These are phyloP conservation scores for Phialophora verrucosa DNA, from an alignment of 2,329 filamentous ascomycete genomes.

Conservation along the genomic window DNA sequence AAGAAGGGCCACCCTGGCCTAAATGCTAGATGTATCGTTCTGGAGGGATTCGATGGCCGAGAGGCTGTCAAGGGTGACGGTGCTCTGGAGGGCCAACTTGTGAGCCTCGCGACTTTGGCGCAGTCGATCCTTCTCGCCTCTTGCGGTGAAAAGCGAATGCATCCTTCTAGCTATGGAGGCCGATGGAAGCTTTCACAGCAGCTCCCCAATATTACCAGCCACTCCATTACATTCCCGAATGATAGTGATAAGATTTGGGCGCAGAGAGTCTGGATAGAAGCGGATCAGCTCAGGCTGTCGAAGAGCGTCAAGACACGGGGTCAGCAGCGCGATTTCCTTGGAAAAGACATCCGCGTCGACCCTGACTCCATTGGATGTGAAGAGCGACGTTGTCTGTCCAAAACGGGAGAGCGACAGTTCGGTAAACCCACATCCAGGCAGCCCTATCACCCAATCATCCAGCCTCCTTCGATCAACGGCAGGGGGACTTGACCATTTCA, in stretches of 20 bases:
- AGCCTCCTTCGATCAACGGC: too few relatives aligned
- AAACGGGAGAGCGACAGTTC: not conserved
- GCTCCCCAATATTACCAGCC: not conserved
- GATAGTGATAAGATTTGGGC: constrained; percentile 3
- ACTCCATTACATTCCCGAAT: constrained; percentile 10
- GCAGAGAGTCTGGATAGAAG: not conserved
- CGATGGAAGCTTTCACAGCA: not conserved
- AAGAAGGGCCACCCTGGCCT: too few relatives aligned
- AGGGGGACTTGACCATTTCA: not conserved
- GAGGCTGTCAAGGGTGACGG: constrained; percentile 1
- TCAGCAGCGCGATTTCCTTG: constrained; percentile 2
- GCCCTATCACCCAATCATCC: not conserved
- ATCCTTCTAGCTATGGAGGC: not conserved
- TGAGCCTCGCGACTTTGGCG: not conserved
- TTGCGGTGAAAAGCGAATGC: not conserved
- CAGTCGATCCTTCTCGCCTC: not conserved
- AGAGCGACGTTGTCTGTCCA: not conserved
- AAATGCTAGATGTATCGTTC: not conserved
- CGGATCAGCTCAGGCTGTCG: not conserved
- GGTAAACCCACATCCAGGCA: not conserved
- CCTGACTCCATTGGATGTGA: not conserved
- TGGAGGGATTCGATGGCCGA: not conserved
- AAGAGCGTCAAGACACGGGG: not conserved
- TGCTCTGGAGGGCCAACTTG: not conserved
- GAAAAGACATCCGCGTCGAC: constrained; percentile 1